Conservation (phyloP, 495 filamentous ascomycete species). For the Penicillium argentinense region DNA sequence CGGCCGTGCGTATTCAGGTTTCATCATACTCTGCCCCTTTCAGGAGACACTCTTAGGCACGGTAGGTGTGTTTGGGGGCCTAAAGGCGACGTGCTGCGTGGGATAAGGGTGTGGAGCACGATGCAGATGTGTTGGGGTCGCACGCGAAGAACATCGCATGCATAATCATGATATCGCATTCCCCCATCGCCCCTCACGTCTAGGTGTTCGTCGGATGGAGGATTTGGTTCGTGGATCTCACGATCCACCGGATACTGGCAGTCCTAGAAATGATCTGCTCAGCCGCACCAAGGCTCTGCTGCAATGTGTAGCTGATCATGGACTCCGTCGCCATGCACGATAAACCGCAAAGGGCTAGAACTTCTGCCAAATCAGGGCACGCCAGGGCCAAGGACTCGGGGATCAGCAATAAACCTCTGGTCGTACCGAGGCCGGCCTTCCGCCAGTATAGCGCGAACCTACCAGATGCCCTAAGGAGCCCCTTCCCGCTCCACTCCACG, state of each 20-base stretch:
- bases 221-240: constrained; percentile 14
- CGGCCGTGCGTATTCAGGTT: constrained; percentile 2
- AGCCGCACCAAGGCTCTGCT: constrained; percentile 1
- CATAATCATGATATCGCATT: neutral
- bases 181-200: neutral
- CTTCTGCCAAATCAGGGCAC: neutral
- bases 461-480: neutral
- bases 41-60: too few species aligned
- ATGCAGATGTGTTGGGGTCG: neutral
- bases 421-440: neutral
- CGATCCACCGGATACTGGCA: constrained; percentile 5
- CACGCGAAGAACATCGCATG: constrained; percentile 1
- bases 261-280: constrained; percentile 7
- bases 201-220: neutral
- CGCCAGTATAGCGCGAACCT: neutral
- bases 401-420: neutral
- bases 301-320: neutral
- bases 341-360: neutral
- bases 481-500: constrained; percentile 5
- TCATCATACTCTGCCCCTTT: constrained; percentile 1
- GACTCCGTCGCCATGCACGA: neutral
- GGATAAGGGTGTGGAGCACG: neutral
- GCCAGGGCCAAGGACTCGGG: neutral
- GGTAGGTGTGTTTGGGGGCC: too few species aligned
- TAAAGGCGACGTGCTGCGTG: too few species aligned